Evolutionary conservation across 306 rosid species (phyloP).

Genomic region (Castanospermum australe): DNA sequence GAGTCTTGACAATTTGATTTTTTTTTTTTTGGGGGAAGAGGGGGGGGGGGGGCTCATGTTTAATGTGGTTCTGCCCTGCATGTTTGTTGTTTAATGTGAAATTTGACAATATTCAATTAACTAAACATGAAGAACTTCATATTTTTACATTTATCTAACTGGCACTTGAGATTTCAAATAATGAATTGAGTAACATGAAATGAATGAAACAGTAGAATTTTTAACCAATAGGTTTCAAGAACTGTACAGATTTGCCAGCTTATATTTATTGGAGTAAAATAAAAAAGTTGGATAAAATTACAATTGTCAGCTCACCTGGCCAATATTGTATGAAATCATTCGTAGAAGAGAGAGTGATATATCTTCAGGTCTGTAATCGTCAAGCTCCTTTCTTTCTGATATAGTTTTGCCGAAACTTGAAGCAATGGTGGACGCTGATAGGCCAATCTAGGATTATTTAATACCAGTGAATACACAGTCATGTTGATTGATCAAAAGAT

Average conservation of each 20-base stretch:
- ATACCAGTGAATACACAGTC: conserved; percentile 30
- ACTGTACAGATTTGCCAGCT: neutral
- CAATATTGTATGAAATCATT: conserved; percentile 99
- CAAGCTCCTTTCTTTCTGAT: conserved; percentile 87
- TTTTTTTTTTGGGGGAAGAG: too few relatives aligned
- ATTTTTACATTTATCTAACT: neutral
- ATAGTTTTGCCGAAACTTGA: conserved; percentile 98
- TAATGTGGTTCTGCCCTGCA: too few relatives aligned
- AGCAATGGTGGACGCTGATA: conserved; percentile 94
- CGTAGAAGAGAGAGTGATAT: conserved; percentile 93
- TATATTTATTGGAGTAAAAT: neutral
- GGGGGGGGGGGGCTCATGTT: too few relatives aligned
- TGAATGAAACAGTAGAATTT: neutral
- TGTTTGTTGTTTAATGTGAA: neutral
- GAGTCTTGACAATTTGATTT: too few relatives aligned
- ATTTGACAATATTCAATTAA: neutral
- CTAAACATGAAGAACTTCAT: neutral
- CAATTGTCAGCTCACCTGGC: conserved; percentile 65
- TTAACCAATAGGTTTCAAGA: neutral
- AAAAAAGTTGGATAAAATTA: neutral
- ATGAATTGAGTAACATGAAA: neutral
- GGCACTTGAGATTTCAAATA: neutral
- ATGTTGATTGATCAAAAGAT: conserved; percentile 21
- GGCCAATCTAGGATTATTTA: conserved; percentile 73
- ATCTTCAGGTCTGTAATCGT: conserved; percentile 96